phyloP scores from a whole-genome alignment of 2,329 filamentous ascomycete species.

The Arachnopeziza araneosa region DNA sequence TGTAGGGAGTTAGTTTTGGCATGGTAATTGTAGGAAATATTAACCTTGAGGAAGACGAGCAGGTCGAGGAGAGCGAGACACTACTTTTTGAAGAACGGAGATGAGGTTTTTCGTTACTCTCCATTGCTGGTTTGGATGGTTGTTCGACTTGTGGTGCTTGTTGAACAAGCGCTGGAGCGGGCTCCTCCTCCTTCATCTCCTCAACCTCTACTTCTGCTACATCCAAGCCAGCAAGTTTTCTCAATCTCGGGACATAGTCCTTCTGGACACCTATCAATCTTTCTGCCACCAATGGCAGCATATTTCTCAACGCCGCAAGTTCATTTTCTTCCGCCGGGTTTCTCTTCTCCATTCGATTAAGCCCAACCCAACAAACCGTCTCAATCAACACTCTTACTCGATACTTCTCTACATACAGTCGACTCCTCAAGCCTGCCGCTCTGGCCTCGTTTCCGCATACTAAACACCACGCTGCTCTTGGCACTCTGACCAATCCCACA shows the following conservation, averaged over 20 bases:
- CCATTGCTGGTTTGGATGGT: neutral
- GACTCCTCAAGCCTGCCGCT: constrained; percentile 7
- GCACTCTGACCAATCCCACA: constrained; percentile 11
- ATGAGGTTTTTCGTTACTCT: constrained; percentile 1
- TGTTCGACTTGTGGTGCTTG: neutral
- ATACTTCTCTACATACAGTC: constrained; percentile 17
- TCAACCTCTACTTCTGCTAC: neutral
- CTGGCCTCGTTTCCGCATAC: constrained; percentile 4
- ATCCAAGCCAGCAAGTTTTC: neutral
- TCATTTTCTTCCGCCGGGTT: constrained; percentile 7
- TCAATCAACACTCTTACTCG: constrained; percentile 15
- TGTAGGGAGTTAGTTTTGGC: neutral
- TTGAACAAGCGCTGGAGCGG: neutral
- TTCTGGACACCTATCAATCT: constrained; percentile 12
- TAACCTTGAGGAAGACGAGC: constrained; percentile 1
- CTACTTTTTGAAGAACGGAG: neutral
- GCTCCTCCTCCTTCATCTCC: neutral
- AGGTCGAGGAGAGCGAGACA: neutral
- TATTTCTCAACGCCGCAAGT: constrained; percentile 2
- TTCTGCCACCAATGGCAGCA: constrained; percentile 13
- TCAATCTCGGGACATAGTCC: constrained; percentile 13
- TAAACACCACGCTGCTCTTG: constrained; percentile 8
- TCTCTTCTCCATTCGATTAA: neutral
- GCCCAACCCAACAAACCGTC: constrained; percentile 8
- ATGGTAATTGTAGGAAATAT: neutral